Conservation (phyloP, 2,329 filamentous ascomycete genomes). For the Cryphonectria nitschkei region DNA sequence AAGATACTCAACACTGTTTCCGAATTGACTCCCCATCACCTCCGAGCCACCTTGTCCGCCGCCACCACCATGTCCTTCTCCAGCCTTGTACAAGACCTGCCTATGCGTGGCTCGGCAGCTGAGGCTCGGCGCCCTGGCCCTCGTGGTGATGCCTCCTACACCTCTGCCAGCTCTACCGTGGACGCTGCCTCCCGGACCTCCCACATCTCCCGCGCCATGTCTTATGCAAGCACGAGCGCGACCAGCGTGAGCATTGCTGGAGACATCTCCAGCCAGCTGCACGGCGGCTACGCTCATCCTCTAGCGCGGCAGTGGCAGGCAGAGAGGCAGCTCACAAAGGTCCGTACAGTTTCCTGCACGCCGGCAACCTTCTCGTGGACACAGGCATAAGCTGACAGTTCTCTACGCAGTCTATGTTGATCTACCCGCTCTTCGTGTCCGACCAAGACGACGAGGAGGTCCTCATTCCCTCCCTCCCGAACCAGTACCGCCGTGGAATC, state of each 20-base stretch:
- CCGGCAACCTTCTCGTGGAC: not conserved
- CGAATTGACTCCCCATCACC: not conserved
- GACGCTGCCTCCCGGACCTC: slow-evolving; percentile 63
- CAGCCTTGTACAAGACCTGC: slow-evolving; percentile 67
- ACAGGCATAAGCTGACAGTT: slow-evolving; percentile 2
- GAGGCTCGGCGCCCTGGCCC: slow-evolving; percentile 46
- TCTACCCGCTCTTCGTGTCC: slow-evolving; percentile 95
- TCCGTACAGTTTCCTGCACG: slow-evolving; percentile 39
- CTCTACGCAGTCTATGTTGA: slow-evolving; percentile 82
- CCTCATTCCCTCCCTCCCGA: slow-evolving; percentile 86
- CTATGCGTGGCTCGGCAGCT: slow-evolving; percentile 58
- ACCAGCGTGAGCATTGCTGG: slow-evolving; percentile 72
- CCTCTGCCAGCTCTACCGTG: slow-evolving; percentile 51
- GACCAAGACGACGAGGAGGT: slow-evolving; percentile 93
- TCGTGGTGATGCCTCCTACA: slow-evolving; percentile 47
- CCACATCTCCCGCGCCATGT: slow-evolving; percentile 66
- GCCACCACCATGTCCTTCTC: slow-evolving; percentile 64
- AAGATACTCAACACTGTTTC: not conserved
- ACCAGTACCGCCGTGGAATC: slow-evolving; percentile 84
- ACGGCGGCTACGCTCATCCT: slow-evolving; percentile 81
- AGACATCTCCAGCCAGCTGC: slow-evolving; percentile 82
- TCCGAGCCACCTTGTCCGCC: not conserved
- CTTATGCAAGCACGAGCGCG: slow-evolving; percentile 67
- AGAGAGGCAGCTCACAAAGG: slow-evolving; percentile 84
- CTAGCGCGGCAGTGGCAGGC: slow-evolving; percentile 81